These are phyloP conservation scores for Nitzschia palea DNA, from an alignment of 108 stramenopile species.

Conservation along the genomic window DNA sequence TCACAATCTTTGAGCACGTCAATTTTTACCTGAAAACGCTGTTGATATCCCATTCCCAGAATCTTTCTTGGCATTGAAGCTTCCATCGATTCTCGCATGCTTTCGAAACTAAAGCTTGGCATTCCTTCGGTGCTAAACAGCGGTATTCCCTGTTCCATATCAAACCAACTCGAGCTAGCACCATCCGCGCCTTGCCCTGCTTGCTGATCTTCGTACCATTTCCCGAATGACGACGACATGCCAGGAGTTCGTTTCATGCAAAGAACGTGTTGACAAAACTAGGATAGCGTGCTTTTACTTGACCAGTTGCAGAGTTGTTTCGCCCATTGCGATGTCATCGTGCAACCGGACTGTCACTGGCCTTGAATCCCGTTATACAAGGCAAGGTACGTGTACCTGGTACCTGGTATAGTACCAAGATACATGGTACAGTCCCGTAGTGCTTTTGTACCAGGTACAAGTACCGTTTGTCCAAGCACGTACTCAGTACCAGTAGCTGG, in stretches of 20 bases:
- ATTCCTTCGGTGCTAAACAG: slow-evolving; percentile 45
- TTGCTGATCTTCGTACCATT: slow-evolving; percentile 82
- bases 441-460: too few species aligned
- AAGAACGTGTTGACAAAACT: too few species aligned
- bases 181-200: slow-evolving; percentile 37
- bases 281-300: too few species aligned
- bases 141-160: slow-evolving; percentile 40
- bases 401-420: too few species aligned
- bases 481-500: too few species aligned
- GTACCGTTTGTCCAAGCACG: too few species aligned
- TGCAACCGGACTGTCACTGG: too few species aligned
- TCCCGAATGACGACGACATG: slow-evolving; percentile 56
- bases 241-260: not conserved
- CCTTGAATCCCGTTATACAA: too few species aligned
- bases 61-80: slow-evolving; percentile 84
- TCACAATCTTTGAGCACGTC: not conserved
- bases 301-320: too few species aligned
- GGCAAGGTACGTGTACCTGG: too few species aligned
- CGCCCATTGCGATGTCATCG: too few species aligned
- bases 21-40: slow-evolving; percentile 67
- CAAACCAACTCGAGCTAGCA: slow-evolving; percentile 28
- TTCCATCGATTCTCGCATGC: slow-evolving; percentile 80
- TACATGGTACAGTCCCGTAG: too few species aligned
- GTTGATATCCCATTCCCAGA: slow-evolving; percentile 90
- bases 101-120: slow-evolving; percentile 46